Base-by-base conservation (phyloP, 2,329 filamentous ascomycete genomes). In the Ophiobolus disseminans region DNA sequence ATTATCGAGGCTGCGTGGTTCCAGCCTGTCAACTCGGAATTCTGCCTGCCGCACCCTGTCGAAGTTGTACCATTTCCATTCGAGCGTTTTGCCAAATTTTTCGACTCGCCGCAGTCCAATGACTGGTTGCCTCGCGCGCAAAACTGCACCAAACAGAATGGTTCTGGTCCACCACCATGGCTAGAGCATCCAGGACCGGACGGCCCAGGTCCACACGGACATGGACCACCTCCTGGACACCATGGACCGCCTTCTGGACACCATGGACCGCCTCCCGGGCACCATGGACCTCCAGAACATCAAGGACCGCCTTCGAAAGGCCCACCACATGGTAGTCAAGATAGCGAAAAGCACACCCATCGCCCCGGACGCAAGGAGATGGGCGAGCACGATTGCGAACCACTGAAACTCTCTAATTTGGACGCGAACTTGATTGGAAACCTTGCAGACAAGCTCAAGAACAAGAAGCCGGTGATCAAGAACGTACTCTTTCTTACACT, bases 1-100 rank as follows among this genome's bases (percentile, higher is more conserved):
- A 35, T 58, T 3, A 53, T 58, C 4, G 55, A 58, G 22, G 55
- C 55, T 10, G 50, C 45, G 5, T 42, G 46, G 34, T 58, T 56
- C 21, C 48, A 49, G 10, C 55, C 55, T 4, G 56, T 58, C 25
- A 56, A 58, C 16, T 58, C 55, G 0, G 55, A 58, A 17, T 58
- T 58, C 20, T 58, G 55, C 39, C 20, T 58, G 16, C 36, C 55
- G 10, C 52, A 56, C 40, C 55, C 55, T 10, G 45, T 58, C 5
- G 55, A 58, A 30, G 41, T 45, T 3, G 42, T 45, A 3, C 21
- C 53, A 5, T 58, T 58, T 32, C 55, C 55, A 1, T 58, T 52
- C 37, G 53, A 58, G 2, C 46, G 40, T 7, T 58, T 58, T 21
- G 38, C 38, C 4, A 41, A 48, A 9, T 58, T 53, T 20, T 58